These are phyloP conservation scores for Glomus cerebriforme DNA, from an alignment of 192 early-diverging fungal species.

Conservation along the genomic window DNA sequence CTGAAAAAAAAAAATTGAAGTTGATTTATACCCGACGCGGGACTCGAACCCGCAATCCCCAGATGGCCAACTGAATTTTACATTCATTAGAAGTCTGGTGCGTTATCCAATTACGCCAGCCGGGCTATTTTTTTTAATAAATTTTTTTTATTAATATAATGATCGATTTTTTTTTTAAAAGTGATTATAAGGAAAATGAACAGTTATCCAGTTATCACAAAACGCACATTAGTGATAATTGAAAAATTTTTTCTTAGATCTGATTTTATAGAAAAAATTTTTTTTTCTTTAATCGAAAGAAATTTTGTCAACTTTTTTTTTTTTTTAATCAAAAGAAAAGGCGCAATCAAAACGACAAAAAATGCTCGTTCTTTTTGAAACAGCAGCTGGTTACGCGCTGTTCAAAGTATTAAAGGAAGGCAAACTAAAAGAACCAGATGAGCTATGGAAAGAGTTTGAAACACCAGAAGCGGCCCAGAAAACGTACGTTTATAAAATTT, in stretches of 20 bases:
- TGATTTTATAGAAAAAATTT: not conserved
- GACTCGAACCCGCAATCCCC: constrained; percentile 37
- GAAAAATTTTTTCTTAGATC: not conserved
- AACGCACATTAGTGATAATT: not conserved
- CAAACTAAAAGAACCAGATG: constrained; percentile 85
- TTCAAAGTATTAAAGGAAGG: constrained; percentile 80
- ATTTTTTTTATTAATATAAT: not conserved
- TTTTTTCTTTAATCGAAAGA: not conserved
- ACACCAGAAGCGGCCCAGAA: constrained; percentile 87
- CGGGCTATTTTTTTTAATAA: not conserved
- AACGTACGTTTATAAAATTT: constrained; percentile 54
- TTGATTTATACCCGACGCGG: constrained; percentile 28
- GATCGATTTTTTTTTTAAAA: not conserved
- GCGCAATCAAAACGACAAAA: not conserved
- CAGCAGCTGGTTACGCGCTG: constrained; percentile 94
- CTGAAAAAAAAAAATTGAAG: not conserved
- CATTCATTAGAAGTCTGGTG: constrained; percentile 31
- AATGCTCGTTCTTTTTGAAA: constrained; percentile 97
- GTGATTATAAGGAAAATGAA: not conserved
- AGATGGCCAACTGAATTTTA: constrained; percentile 9
- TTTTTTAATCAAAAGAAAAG: not conserved
- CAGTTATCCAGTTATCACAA: no score
- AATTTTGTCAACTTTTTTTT: not conserved
- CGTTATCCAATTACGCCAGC: constrained; percentile 37
- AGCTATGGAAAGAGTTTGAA: constrained; percentile 87